Evolutionary conservation across 148 eudicot species (phyloP).

Genomic region (Persicaria maculosa): DNA sequence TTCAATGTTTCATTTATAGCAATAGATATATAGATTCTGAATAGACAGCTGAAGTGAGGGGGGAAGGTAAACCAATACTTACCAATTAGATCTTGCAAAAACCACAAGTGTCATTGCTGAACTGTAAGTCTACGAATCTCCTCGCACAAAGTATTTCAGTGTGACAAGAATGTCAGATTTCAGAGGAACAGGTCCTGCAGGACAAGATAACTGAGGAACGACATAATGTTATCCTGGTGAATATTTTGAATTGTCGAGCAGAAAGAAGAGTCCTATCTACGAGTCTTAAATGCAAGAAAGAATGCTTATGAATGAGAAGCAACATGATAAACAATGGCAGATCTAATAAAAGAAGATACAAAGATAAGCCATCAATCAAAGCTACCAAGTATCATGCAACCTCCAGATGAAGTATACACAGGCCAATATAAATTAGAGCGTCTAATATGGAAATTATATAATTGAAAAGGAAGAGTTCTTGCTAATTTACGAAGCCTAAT

Average conservation of each 20-base stretch:
- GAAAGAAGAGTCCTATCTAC: not conserved
- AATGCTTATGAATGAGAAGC: too few species aligned
- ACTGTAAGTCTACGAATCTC: slow-evolving; percentile 5
- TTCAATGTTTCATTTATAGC: slow-evolving; percentile 14
- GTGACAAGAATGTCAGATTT: not conserved
- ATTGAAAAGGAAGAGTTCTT: too few species aligned
- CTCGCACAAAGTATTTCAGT: not conserved
- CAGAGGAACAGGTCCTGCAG: slow-evolving; percentile 4
- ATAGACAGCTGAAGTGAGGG: not conserved
- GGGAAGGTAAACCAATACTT: slow-evolving; percentile 4
- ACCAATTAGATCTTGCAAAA: not conserved
- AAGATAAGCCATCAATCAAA: not conserved
- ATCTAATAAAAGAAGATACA: not conserved
- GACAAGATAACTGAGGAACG: not conserved
- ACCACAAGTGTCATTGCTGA: slow-evolving; percentile 3
- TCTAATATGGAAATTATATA: too few species aligned
- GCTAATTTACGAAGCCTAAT: not conserved
- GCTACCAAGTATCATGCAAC: not conserved
- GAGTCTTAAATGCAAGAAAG: not conserved
- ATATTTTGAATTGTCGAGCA: not conserved
- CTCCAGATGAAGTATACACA: too few species aligned
- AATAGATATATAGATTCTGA: not conserved
- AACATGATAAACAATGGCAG: too few species aligned
- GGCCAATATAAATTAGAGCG: too few species aligned
- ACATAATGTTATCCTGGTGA: not conserved